Evolutionary conservation across 805 yeast genomes (phyloP), one percentile per base, ranked within the genome.

Genomic region (Yarrowia hollandica): DNA sequence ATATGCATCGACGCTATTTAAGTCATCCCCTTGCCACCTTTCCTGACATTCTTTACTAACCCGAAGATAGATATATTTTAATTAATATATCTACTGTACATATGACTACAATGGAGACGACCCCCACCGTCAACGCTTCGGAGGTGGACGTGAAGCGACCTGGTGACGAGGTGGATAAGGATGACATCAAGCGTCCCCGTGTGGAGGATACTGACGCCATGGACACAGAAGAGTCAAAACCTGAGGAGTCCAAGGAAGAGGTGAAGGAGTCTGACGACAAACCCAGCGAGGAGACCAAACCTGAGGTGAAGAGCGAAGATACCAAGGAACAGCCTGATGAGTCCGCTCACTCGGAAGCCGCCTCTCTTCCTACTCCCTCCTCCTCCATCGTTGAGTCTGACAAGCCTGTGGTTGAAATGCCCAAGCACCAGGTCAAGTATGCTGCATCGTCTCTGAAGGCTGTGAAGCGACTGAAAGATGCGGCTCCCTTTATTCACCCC

Each of bases 381-480:
- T 30, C 42, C 3, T 26, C 56, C 23, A 22, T 26, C 9, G 60
- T 39, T 18, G 52, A 44, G 52, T 18, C 25, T n/a, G 52, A 44
- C 52, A 57, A 38, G 15, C 61, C 54, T 30, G 22, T 46, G 22
- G 56, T 34, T 16, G 58, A 52, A 18, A 52, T 74, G 31, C 75
- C 79, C 19, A 72, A 72, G 59, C 97, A 94, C 72, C 98, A 94
- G 73, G 79, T 81, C 66, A 86, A 86, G 68, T 91, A 85, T 68
- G 89, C 92, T 1, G 65, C 82, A 16, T 86, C 88, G 63, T 82
- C 91, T 1, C 78, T 94, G 54, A 88, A 91, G 67, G 91, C 96
- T 11, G 85, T 94, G 62, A 90, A 88, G 71, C 77, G 98, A 62
- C 79, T 92, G 67, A 89, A 90, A 72, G 99, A 94, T 73, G 96